These are phyloP conservation scores for Amaranthus hypochondriacus DNA, from an alignment of 148 eudicot species.

Conservation along the genomic window DNA sequence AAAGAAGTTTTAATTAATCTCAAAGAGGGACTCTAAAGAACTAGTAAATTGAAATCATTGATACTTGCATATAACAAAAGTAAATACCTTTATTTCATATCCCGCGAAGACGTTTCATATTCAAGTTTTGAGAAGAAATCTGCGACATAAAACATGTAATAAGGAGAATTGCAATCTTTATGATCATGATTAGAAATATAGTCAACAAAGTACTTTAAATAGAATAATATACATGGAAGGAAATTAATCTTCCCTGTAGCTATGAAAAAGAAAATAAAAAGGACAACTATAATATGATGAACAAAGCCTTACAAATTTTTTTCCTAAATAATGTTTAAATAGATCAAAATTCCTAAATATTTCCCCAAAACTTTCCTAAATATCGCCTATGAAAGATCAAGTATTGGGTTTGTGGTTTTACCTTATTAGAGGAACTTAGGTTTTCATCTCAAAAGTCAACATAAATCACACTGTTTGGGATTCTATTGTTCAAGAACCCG, in stretches of 20 bases:
- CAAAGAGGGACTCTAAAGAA: neutral
- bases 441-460: no score
- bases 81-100: constrained; percentile 74
- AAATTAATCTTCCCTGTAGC: neutral
- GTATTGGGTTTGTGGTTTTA: no score
- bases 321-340: no score
- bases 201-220: neutral
- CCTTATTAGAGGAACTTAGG: no score
- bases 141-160: constrained; percentile 40
- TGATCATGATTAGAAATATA: neutral
- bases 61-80: constrained; percentile 3
- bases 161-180: neutral
- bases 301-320: no score
- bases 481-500: no score
- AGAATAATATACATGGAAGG: neutral
- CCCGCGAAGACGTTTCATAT: constrained; percentile 95
- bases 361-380: no score
- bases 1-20: neutral
- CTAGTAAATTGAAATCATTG: neutral
- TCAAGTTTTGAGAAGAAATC: constrained; percentile 83
- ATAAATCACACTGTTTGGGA: no score
- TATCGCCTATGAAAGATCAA: no score
- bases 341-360: no score
- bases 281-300: no score
- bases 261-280: neutral